Percentiles rank a stretch among this genome's conserved stretches.
Conservation (phyloP, 495 filamentous ascomycete species). For the Hypoxylon fragiforme region DNA sequence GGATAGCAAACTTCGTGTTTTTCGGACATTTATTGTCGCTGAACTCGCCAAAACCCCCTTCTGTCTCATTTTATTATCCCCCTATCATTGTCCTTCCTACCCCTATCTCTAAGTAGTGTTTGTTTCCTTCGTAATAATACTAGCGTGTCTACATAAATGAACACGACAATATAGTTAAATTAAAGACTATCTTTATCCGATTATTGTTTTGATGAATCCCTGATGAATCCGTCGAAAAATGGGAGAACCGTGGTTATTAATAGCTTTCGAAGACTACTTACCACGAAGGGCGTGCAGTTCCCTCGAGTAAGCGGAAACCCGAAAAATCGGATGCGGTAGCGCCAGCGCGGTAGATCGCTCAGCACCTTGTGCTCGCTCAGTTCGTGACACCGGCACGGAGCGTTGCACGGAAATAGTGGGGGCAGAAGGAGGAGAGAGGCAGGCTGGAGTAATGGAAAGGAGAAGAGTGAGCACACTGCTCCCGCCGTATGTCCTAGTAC, state of each 20-base stretch:
- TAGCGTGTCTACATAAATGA: no score
- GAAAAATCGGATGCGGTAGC: slow-evolving; percentile 13
- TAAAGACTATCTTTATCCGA: no score
- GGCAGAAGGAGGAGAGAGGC: no score
- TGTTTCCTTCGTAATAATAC: no score
- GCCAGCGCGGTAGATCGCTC: slow-evolving; percentile 8
- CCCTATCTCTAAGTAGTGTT: no score
- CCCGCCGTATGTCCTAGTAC: slow-evolving; percentile 29
- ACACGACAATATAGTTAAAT: no score
- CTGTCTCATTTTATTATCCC: not conserved
- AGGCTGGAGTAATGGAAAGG: slow-evolving; percentile 13
- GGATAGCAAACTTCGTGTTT: slow-evolving; percentile 25
- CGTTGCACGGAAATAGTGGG: slow-evolving; percentile 27
- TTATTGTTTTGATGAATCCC: no score
- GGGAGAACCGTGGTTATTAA: slow-evolving; percentile 1
- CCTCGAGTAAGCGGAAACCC: slow-evolving; percentile 3
- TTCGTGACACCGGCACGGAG: slow-evolving; percentile 19
- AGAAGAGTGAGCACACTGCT: slow-evolving; percentile 13
- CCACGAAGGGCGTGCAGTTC: not conserved
- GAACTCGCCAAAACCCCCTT: not conserved
- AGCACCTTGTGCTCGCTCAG: slow-evolving; percentile 15
- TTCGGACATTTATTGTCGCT: no score
- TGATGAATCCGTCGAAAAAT: no score
- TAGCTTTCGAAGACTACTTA: not conserved
- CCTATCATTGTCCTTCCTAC: not conserved